Conservation (phyloP, 345 rosid species). For the Populus alba region DNA sequence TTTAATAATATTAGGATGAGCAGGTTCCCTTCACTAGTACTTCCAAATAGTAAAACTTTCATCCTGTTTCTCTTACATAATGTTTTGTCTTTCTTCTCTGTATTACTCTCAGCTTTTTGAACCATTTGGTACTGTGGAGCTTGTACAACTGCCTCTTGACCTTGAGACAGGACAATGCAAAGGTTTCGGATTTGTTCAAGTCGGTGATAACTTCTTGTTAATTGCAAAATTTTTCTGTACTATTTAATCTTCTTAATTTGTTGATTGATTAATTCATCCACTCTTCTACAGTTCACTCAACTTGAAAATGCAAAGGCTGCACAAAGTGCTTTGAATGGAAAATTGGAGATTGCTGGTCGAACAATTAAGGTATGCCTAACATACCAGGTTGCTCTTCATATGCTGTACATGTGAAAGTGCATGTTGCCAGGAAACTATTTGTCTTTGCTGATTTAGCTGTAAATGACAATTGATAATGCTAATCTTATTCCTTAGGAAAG, state of each 20-base stretch:
- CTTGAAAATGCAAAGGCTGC: constrained; percentile 91
- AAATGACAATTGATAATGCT: background rate
- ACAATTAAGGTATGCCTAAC: constrained; percentile 61
- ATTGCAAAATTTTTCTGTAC: background rate
- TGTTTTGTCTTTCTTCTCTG: background rate
- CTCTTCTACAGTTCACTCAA: constrained; percentile 65
- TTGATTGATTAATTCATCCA: constrained; percentile 1
- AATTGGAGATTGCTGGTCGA: constrained; percentile 88
- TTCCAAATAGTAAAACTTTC: background rate
- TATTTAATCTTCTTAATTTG: background rate
- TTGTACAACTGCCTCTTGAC: constrained; percentile 91
- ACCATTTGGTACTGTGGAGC: constrained; percentile 92
- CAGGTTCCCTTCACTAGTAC: background rate
- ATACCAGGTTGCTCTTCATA: background rate
- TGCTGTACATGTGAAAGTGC: background rate
- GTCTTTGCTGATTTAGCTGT: background rate
- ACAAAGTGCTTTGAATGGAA: constrained; percentile 80
- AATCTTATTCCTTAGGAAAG: background rate
- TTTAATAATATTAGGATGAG: background rate
- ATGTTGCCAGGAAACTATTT: background rate
- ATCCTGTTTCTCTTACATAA: background rate
- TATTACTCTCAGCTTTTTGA: constrained; percentile 69
- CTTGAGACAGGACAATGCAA: constrained; percentile 91
- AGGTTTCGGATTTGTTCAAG: constrained; percentile 97
- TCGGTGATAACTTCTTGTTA: constrained; percentile 33